phyloP scores from a whole-genome alignment of 495 filamentous ascomycete genomes.

The Lasiosphaeriaceae sp. region DNA sequence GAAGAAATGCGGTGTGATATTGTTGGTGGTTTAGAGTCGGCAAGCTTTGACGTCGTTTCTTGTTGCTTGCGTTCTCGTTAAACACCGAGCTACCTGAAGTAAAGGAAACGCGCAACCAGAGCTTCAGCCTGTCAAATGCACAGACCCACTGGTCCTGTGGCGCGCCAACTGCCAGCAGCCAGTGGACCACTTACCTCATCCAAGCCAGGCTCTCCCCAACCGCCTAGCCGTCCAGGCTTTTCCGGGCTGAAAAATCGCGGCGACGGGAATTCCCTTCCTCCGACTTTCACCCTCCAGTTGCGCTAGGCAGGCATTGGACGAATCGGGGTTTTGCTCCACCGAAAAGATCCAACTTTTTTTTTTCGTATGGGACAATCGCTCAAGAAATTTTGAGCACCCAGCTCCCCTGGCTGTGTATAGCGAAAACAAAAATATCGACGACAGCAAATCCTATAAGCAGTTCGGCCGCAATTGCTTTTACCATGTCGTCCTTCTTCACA shows the following conservation, averaged over 20 bases:
- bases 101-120: constrained; percentile 24
- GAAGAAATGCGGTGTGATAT: neutral
- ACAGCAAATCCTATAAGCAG: constrained; percentile 9
- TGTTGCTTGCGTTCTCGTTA: neutral
- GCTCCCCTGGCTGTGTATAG: neutral
- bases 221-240: neutral
- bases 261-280: constrained; percentile 6
- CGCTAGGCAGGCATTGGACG: neutral
- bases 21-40: constrained; percentile 5
- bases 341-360: constrained; percentile 18
- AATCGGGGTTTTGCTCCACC: constrained; percentile 25
- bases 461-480: constrained; percentile 16
- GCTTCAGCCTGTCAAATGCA: constrained; percentile 23
- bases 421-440: neutral
- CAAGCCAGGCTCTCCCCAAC: neutral
- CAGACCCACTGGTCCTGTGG: constrained; percentile 6
- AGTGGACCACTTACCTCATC: too few species aligned
- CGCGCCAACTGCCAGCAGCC: too few species aligned
- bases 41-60: neutral
- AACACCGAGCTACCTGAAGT: neutral
- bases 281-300: constrained; percentile 1
- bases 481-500: constrained; percentile 87
- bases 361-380: constrained; percentile 5
- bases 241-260: neutral
- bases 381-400: constrained; percentile 21